Evolutionary conservation across 1,139 yeast species (phyloP), one percentile per base, ranked within the genome.

Genomic region (Suhomyces ambrosiae): DNA sequence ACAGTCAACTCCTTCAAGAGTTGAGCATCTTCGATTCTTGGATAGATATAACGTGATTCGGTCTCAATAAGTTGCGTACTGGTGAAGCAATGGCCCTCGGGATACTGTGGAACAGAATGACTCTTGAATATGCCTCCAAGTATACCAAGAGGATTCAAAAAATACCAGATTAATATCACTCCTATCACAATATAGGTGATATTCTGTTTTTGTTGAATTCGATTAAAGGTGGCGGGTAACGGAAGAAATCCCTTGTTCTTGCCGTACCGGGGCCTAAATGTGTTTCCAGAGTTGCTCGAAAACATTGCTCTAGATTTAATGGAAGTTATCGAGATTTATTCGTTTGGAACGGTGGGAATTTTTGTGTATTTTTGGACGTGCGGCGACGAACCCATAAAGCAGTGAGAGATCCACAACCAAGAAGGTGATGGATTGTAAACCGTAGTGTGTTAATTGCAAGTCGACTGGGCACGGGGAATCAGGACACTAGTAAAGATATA

Each of bases 21-120:
- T 1, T 79, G 76, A 3, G 84, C 80, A 49, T 84, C 82, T 47
- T 84, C 88, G 30, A 82, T 71, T 10, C 78, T 76, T 7, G 92
- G 92, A 53, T 74, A 83, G 18, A 85, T 80, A 52, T 75, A 71
- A 34, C 70, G 68, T 12, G 78, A 70, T 11, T 64, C 58, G 9
- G 84, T 74, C 22, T 67, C 70, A 16, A 79, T 64, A 9, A 46
- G 41, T 34, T 61, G 54, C 7, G 47, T 45, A 31, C 68, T 60
- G 19, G 71, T 61, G 38, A 56, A 58, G 3, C 74, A 71, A 42
- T 65, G 74, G 8, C 63, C 52, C 5, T 49, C 42, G 0, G 74
- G 73, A 40, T 66, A 65, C 21, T 37, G 38, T 9, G 41, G 45
- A 3, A 8, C 18, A 5, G 46, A 12, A 6, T 42, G 32, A 11